Evolutionary conservation across 495 filamentous ascomycete species (phyloP).

Genomic region (Ascodesmis nigricans): DNA sequence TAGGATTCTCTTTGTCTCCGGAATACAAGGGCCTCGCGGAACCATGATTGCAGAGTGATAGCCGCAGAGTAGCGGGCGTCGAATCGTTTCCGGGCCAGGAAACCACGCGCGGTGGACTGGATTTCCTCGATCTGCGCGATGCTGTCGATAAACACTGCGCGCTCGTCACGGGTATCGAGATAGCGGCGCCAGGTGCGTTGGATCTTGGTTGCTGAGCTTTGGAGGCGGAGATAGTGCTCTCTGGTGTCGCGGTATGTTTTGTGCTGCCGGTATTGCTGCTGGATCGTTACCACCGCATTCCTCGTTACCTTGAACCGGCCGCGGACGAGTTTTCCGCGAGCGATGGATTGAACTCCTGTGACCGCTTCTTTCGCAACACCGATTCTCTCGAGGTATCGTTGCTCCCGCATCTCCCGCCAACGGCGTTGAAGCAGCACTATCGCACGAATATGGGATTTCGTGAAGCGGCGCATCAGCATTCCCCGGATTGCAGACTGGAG

Average conservation of each 20-base stretch:
- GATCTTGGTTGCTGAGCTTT: constrained; percentile 9
- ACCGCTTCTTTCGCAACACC: constrained; percentile 10
- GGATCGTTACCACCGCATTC: too few relatives aligned
- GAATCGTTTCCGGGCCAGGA: constrained; percentile 5
- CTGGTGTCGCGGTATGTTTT: too few relatives aligned
- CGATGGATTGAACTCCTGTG: constrained; percentile 15
- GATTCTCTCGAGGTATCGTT: constrained; percentile 13
- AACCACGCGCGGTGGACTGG: constrained; percentile 10
- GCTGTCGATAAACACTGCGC: too few relatives aligned
- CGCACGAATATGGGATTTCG: constrained; percentile 1
- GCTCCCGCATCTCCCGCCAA: constrained; percentile 15
- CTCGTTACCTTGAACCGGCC: too few relatives aligned
- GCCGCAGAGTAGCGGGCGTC: constrained; percentile 2
- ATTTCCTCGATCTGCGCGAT: constrained; percentile 4
- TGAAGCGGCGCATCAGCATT: constrained; percentile 6
- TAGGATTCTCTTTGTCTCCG: not conserved
- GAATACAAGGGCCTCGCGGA: not conserved
- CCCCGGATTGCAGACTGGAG: constrained; percentile 18
- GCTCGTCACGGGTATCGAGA: constrained; percentile 3
- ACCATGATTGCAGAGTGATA: not conserved
- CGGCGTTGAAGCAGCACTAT: constrained; percentile 4
- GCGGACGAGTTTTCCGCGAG: constrained; percentile 10
- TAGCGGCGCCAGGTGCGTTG: constrained; percentile 14
- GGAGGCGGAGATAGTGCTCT: constrained; percentile 8
- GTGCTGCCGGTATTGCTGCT: too few relatives aligned